Percentiles rank a stretch among this genome's conserved stretches.
phyloP scores from a whole-genome alignment of 257 asterid species.

The Galeopsis tetrahit region DNA sequence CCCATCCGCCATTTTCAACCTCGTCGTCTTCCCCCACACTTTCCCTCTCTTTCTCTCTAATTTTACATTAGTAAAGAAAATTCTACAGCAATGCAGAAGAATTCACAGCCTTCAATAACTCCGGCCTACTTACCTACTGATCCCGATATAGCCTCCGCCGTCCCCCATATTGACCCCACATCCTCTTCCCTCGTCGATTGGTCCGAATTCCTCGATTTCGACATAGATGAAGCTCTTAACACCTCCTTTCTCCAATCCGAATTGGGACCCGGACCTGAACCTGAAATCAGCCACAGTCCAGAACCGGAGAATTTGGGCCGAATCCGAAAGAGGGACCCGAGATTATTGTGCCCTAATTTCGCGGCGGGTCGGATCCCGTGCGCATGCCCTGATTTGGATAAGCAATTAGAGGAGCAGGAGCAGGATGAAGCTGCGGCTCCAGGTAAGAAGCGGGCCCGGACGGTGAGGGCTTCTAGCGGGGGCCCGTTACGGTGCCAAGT shows the following conservation, averaged over 20 bases:
- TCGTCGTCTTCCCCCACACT: background rate
- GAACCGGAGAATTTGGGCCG: conserved; percentile 30
- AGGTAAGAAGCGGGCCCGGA: conserved; percentile 77
- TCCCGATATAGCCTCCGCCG: conserved; percentile 38
- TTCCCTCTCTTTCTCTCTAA: conserved; percentile 1
- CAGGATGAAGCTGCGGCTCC: conserved; percentile 50
- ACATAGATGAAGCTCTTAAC: conserved; percentile 49
- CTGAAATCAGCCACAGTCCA: conserved; percentile 36
- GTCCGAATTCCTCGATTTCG: conserved; percentile 78
- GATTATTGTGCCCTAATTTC: conserved; percentile 80
- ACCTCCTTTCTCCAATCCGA: conserved; percentile 39
- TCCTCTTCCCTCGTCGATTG: conserved; percentile 63
- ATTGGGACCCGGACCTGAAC: conserved; percentile 26
- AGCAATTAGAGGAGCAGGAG: conserved; percentile 39
- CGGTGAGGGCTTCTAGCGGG: conserved; percentile 44
- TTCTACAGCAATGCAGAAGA: conserved; percentile 30
- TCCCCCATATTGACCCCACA: conserved; percentile 39
- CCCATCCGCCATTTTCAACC: background rate
- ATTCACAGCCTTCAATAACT: conserved; percentile 28
- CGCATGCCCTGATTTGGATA: conserved; percentile 95
- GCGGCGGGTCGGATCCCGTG: conserved; percentile 87
- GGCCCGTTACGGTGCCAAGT: conserved; percentile 74
- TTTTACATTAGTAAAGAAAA: background rate
- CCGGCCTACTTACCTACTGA: conserved; percentile 27
- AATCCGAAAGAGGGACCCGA: conserved; percentile 86